Base-by-base conservation (phyloP, 2,329 filamentous ascomycete species). In the Byssoonygena ceratinophila region DNA sequence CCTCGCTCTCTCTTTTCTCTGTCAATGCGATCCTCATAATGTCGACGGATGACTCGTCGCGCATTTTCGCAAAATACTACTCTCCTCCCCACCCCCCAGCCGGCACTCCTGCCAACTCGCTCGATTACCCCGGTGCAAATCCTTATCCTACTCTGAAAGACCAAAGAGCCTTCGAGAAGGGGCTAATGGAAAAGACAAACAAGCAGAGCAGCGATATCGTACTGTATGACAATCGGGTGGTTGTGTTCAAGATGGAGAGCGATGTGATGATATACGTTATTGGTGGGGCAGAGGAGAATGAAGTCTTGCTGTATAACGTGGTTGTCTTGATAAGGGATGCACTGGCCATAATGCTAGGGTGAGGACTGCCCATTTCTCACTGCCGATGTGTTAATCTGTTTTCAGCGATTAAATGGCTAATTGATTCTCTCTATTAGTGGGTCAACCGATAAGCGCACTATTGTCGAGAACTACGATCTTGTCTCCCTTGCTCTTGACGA, bases 381-480 rank as follows among this genome's bases (percentile, higher is more conserved):
- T 51, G 0, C 27, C 11, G 11, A 14, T 37, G n/a, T n/a, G n/a
- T 16, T 16, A n/a, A 40, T 51, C 7, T 9, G 3, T 20, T 36
- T 22, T 14, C 9, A 25, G 1, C 32, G 31, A 29, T 47, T 23
- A 27, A 18, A 11, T 8, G 22, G 22, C 22, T 37, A 37, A 37
- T 20, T 12, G 14, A 16, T 39, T 23, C 16, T 29, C 5, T 27
- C n/a, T 11, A 36, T 45, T 60, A 95, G 88, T 71, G 91, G 94
- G 78, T 88, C 88, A 31, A 90, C 94, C 47, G 92, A 98, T 75
- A 96, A 96, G 79, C 84, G 92, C 60, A 97, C 92, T 54, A 89
- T 97, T 60, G 84, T 97, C 65, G 92, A 98, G 73, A 97, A 97
- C 79, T 98, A 97, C 76, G 92, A 97, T 71, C 80, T 97, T 20